phyloP scores from a whole-genome alignment of 2,329 filamentous ascomycete genomes.

The Orbilia quercus region DNA sequence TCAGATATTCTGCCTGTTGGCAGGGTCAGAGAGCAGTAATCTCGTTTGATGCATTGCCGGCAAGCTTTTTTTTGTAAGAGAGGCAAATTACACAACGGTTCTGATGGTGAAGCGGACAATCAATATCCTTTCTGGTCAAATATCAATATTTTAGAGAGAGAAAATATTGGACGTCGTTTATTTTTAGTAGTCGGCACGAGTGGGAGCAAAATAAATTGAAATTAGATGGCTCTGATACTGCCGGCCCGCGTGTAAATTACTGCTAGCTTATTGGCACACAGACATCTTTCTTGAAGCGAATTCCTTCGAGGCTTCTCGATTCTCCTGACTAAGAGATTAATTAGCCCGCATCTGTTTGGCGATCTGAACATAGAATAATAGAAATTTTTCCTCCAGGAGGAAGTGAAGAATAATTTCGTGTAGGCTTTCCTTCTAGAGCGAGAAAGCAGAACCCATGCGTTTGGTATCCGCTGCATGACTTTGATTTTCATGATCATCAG shows the following conservation, averaged over 20 bases:
- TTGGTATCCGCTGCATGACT: constrained; percentile 41
- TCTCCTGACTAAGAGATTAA: constrained; percentile 49
- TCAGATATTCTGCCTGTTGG: constrained; percentile 38
- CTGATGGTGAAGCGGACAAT: constrained; percentile 41
- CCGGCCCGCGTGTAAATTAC: constrained; percentile 19
- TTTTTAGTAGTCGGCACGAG: constrained; percentile 47
- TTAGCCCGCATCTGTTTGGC: constrained; percentile 14
- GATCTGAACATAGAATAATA: constrained; percentile 5
- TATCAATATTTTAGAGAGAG: constrained; percentile 34
- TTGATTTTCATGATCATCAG: constrained; percentile 38
- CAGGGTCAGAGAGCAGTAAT: no score
- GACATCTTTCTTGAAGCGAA: constrained; percentile 18
- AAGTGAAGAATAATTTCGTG: constrained; percentile 34
- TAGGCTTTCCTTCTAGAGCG: constrained; percentile 54
- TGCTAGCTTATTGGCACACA: constrained; percentile 28
- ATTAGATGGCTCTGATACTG: constrained; percentile 50
- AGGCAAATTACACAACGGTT: constrained; percentile 34
- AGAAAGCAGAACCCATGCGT: constrained; percentile 28
- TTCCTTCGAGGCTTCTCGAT: constrained; percentile 12
- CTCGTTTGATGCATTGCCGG: constrained; percentile 5
- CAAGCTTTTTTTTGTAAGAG: constrained; percentile 11
- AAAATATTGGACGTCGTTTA: constrained; percentile 40
- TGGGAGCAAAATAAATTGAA: constrained; percentile 12
- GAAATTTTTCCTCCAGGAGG: background rate
- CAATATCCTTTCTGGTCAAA: constrained; percentile 42